phyloP scores from a whole-genome alignment of 2,329 filamentous ascomycete species.

The Penicillium brasilianum region DNA sequence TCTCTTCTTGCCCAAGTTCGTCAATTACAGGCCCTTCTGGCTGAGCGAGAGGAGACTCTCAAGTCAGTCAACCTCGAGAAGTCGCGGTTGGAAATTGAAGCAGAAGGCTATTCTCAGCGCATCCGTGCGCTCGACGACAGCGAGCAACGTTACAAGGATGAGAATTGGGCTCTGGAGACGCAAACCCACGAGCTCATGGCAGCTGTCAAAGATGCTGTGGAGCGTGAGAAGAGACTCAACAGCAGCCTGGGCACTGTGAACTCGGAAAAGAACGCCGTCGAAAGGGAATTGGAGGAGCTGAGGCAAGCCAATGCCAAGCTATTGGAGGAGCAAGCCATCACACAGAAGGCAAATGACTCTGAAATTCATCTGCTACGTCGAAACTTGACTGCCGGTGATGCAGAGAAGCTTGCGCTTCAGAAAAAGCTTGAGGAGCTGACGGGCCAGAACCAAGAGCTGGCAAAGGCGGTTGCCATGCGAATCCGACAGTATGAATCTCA shows the following conservation, averaged over 20 bases:
- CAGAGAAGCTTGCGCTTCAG: constrained; percentile 77
- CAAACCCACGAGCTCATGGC: constrained; percentile 83
- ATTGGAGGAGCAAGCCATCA: constrained; percentile 75
- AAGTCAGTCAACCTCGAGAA: constrained; percentile 76
- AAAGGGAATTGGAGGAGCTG: constrained; percentile 90
- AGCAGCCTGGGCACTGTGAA: constrained; percentile 72
- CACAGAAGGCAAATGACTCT: constrained; percentile 83
- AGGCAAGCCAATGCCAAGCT: constrained; percentile 79
- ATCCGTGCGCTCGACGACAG: constrained; percentile 86
- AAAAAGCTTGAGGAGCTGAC: constrained; percentile 87
- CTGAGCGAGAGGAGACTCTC: constrained; percentile 85
- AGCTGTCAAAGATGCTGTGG: constrained; percentile 73
- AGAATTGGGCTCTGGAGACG: constrained; percentile 97
- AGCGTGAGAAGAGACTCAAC: constrained; percentile 81
- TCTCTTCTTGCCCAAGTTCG: constrained; percentile 93
- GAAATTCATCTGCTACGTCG: constrained; percentile 85
- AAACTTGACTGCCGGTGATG: constrained; percentile 76
- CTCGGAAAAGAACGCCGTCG: constrained; percentile 74
- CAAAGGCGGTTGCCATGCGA: constrained; percentile 78
- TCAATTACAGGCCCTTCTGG: constrained; percentile 81
- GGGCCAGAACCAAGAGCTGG: constrained; percentile 88
- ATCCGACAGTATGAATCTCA: constrained; percentile 70
- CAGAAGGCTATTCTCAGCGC: constrained; percentile 77
- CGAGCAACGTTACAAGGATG: constrained; percentile 95
- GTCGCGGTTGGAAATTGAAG: constrained; percentile 79